Percentiles rank a stretch among this genome's conserved stretches.
Evolutionary conservation across 2,329 filamentous ascomycete species (phyloP).

Genomic region (Colletotrichum sp.): DNA sequence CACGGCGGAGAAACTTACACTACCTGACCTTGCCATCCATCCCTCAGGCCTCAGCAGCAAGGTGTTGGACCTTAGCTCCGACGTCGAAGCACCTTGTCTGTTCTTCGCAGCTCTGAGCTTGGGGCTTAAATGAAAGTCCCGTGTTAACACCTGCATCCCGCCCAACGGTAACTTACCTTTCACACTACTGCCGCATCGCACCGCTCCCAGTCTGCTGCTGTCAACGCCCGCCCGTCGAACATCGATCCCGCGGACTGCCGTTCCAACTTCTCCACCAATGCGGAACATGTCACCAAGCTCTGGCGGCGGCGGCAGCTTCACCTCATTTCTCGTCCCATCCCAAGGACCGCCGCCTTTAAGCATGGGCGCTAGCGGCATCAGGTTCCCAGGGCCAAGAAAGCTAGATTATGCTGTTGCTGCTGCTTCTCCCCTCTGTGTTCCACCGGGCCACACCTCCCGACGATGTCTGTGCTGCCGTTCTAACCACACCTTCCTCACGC

Average conservation of each 20-base stretch:
- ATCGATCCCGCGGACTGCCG: conserved; percentile 11
- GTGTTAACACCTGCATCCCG: neutral
- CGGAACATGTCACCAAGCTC: conserved; percentile 5
- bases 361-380: conserved; percentile 17
- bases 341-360: conserved; percentile 11
- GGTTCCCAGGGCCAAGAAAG: conserved; percentile 16
- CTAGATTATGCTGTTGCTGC: conserved; percentile 9
- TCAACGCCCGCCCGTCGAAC: neutral
- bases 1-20: conserved; percentile 7
- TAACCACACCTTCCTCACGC: neutral
- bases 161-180: neutral
- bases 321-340: conserved; percentile 20
- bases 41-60: neutral
- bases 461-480: conserved; percentile 18
- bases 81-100: neutral
- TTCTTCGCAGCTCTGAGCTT: neutral
- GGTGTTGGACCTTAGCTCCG: neutral
- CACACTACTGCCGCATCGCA: neutral
- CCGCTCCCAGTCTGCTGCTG: neutral
- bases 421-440: neutral
- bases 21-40: neutral
- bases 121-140: neutral
- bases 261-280: neutral
- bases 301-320: neutral
- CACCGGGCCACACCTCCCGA: neutral